These are phyloP conservation scores for Talaromyces sp. DNA, from an alignment of 2,329 filamentous ascomycete genomes.

Conservation along the genomic window DNA sequence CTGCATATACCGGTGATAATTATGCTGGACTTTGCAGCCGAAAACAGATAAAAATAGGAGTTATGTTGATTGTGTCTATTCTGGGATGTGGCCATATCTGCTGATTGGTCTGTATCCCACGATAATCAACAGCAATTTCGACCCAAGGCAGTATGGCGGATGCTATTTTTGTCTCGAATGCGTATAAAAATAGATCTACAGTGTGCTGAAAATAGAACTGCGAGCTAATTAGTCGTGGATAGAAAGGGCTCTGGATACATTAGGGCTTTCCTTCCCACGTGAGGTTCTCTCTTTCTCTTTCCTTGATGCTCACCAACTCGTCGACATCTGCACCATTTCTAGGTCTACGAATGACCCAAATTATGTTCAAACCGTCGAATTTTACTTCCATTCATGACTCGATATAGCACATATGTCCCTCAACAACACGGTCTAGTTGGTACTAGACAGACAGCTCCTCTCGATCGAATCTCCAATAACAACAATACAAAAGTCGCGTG, in stretches of 20 bases:
- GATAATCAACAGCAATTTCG: neutral
- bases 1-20: constrained; percentile 2
- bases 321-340: neutral
- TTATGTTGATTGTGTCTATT: neutral
- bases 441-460: neutral
- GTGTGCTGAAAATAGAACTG: neutral
- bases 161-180: constrained; percentile 3
- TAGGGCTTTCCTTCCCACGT: neutral
- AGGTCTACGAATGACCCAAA: neutral
- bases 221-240: neutral
- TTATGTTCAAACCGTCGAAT: neutral
- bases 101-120: neutral
- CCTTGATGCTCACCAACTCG: neutral
- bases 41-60: constrained; percentile 3
- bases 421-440: neutral
- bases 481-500: constrained; percentile 6
- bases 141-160: neutral
- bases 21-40: constrained; percentile 1
- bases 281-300: neutral
- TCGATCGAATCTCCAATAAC: neutral
- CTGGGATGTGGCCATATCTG: neutral
- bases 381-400: constrained; percentile 1
- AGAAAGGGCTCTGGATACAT: neutral
- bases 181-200: neutral
- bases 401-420: neutral